Evolutionary conservation across 2,329 filamentous ascomycete genomes (phyloP), one percentile per base, ranked within the genome.

Genomic region (Capronia epimyces): DNA sequence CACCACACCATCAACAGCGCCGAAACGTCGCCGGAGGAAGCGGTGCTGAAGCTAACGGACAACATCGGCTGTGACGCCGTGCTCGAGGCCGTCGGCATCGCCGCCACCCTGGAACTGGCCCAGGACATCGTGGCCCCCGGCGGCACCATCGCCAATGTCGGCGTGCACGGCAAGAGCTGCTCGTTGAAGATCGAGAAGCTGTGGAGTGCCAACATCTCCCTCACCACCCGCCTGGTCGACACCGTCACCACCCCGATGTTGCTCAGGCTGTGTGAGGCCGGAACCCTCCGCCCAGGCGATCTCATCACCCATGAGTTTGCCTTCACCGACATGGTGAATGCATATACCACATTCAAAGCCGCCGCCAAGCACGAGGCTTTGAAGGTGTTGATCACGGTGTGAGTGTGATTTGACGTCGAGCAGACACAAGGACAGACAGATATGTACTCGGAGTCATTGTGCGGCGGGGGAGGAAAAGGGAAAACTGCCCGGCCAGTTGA

Each of bases 41-140:
- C 60, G 2, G 66, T 79, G 1, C 68, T 67, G 57, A 63, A 63
- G 0, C 55, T 78, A 45, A 79, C 76, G 0, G 71, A 72, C n/a
- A 73, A 71, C 1, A 68, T 72, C 46, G 78, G 78, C 0, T 80
- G 75, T 55, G 78, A 82, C 51, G 68, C 75, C 0, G 78, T 82
- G 1, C 78, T 81, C 43, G 79, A 81, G 62, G 77, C 76, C 0
- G 79, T 81, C 1, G 78, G 78, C 1, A 66, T 77, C 7, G 75
- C 76, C 0, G 68, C 68, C 0, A 80, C 75, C 0, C 80, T 81
- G 59, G 68, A 75, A 13, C 64, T 80, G 36, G 76, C 73, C 46
- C 78, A 82, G 62, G 66, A 73, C 6, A 60, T 82, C 20, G 70
- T 82, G 8, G 77, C 74, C 0, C 66, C 73, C 0, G 78, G 78